Evolutionary conservation across 257 asterid species (phyloP).

Genomic region (Ocimum tenuiflorum): DNA sequence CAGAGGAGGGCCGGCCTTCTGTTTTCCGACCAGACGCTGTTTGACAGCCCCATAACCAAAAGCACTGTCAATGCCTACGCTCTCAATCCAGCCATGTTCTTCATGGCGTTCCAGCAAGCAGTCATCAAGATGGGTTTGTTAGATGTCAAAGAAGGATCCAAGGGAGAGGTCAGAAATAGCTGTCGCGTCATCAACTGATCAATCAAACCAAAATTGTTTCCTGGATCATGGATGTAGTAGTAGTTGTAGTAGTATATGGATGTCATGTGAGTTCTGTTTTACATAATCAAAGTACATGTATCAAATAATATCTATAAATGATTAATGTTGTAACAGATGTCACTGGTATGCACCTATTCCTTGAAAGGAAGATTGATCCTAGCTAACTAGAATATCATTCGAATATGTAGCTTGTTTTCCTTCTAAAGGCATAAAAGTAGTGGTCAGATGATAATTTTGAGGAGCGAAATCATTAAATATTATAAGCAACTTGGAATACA

Average conservation of each 20-base stretch:
- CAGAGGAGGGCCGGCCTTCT: constrained; percentile 61
- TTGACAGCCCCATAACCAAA: constrained; percentile 39
- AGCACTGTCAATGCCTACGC: constrained; percentile 60
- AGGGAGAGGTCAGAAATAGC: constrained; percentile 59
- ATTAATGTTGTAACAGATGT: no score
- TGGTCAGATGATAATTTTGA: no score
- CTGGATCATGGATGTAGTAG: no score
- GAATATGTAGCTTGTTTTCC: no score
- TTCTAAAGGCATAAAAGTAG: no score
- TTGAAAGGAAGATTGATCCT: no score
- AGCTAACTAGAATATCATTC: no score
- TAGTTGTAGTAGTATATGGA: no score
- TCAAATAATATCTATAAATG: no score
- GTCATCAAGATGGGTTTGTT: constrained; percentile 70
- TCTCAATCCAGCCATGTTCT: constrained; percentile 69
- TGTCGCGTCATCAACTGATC: constrained; percentile 45
- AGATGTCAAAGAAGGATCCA: constrained; percentile 58
- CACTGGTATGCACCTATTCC: no score
- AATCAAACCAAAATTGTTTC: not conserved
- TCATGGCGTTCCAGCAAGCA: constrained; percentile 70
- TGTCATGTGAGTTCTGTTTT: no score
- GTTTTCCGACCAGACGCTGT: constrained; percentile 77
- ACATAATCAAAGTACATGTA: no score
- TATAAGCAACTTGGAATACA: constrained; percentile 3
- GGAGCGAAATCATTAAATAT: not conserved